Evolutionary conservation across 1,139 yeast genomes (phyloP), one percentile per base, ranked within the genome.

Genomic region (Pichia sp.): DNA sequence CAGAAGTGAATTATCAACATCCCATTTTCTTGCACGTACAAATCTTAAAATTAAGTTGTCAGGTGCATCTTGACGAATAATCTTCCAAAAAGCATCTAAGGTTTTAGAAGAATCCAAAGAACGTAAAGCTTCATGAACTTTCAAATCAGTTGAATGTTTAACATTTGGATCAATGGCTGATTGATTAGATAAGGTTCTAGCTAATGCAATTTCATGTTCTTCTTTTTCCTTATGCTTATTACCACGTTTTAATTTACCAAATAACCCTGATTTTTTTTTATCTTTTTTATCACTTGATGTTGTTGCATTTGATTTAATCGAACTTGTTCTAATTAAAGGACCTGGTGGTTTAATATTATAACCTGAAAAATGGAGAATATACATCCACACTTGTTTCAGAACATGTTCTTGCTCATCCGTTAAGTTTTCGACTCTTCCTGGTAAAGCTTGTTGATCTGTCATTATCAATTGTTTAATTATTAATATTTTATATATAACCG

Each of bases 301-400:
- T n/a, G 49, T 51, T 44, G 39, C 18, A 2, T 48, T 26, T 7
- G 43, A 37, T 9, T 38, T 38, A 2, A 42, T 34, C 1, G 56
- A 44, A 32, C 39, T 40, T 2, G 60, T 47, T 36, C 46, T 50
- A 10, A 51, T 42, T 1, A 63, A 56, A 30, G 58, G 59, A 34
- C 63, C 55, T n/a, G 56, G 50, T 11, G 58, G 58, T 57, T 52
- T 43, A 54, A 62, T 45, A 49, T 51, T 42, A 48, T 79, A 73
- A 3, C 88, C 92, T 70, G 81, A 74, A 48, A 73, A 78, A 50
- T 75, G 76, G 53, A 86, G 67, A 43, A 83, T 60, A 53, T 80
- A 76, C 39, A 85, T 80, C 92, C 94, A 85, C 45, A 81, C 73
- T 61, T 86, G 90, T 66, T 87, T 87, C 57, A 88, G 72, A 39